Evolutionary conservation across 441 rosid species (phyloP), one percentile per base, ranked within the genome.

Genomic region (Gossypium davidsonii): DNA sequence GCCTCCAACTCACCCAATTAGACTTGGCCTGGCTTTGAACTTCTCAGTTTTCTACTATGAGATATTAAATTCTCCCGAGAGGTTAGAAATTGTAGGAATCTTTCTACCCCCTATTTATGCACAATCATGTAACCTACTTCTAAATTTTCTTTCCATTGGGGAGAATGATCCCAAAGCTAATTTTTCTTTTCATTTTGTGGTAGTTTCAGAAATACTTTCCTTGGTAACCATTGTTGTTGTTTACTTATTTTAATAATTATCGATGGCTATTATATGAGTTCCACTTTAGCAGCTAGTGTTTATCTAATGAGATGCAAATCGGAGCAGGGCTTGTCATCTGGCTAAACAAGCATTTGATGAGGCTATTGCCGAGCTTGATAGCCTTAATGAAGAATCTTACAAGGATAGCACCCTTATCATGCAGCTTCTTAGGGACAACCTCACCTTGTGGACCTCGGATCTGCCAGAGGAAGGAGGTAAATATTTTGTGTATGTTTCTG

Each of bases 41-140:
- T 91, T 90, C 75, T 91, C 97, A 0, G 98, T 91, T 60, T 93
- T 91, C 86, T 91, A 88, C 85, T 91, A 93, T 71, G 98, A 93
- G 85, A 93, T 93, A 79, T 78, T 93, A 80, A 93, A 89, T 81
- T 90, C 96, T 12, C 93, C 94, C 23, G 96, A 91, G 80, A 85
- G 96, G 96, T 90, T 66, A 20, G 59, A 18, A 53, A 53, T 53
- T 15, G 49, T 34, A 17, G 34, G 8, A 55, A 28, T 64, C 4
- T 15, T 34, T 53, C 6, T 12, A 34, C 31, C 37, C 12, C 11
- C 1, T 9, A 1, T 11, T 2, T 5, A 2, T n/a, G 0, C 42
- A 25, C 58, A 49, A 1, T 8, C 58, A 49, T 25, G 14, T 46
- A 49, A 49, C 51, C 71, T 6, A 11, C 28, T 39, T 37, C 39